Conservation (phyloP, 2,329 filamentous ascomycete genomes). For the Raffaelea arxii region DNA sequence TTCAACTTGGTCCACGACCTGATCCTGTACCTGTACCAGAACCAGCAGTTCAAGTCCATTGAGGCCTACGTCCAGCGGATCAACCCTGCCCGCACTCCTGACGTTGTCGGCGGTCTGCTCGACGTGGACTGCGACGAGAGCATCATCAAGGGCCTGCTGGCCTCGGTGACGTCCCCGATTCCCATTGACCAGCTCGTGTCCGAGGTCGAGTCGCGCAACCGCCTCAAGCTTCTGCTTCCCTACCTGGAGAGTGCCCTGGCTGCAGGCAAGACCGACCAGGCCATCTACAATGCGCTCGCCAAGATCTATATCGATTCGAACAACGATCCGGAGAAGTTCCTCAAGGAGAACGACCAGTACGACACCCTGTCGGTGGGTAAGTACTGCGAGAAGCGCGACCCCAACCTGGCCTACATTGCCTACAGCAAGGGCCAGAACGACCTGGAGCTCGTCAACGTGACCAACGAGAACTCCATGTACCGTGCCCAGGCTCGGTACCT, state of each 20-base stretch:
- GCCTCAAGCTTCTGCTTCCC: constrained; percentile 86
- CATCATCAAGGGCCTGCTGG: constrained; percentile 87
- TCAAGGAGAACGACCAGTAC: constrained; percentile 96
- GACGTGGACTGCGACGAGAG: constrained; percentile 96
- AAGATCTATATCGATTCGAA: constrained; percentile 99
- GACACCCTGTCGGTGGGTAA: constrained; percentile 88
- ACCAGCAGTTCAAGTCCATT: constrained; percentile 98
- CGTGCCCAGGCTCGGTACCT: constrained; percentile 94
- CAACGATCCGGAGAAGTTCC: constrained; percentile 94
- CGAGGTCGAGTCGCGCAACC: constrained; percentile 93
- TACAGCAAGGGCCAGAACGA: constrained; percentile 97
- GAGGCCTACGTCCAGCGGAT: constrained; percentile 97
- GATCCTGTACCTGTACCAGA: constrained; percentile 94
- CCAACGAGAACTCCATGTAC: constrained; percentile 99
- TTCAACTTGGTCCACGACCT: constrained; percentile 98
- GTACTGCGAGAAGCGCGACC: constrained; percentile 98
- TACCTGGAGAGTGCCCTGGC: constrained; percentile 91
- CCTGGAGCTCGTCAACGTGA: constrained; percentile 91
- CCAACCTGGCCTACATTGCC: constrained; percentile 87
- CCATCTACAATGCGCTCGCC: constrained; percentile 91
- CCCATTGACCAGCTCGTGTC: constrained; percentile 89
- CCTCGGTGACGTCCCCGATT: constrained; percentile 74
- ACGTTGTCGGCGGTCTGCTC: constrained; percentile 84
- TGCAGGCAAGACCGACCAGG: constrained; percentile 88
- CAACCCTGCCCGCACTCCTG: constrained; percentile 82